A percentile compares a stretch with the other conserved stretches of the same genome.
These are phyloP conservation scores for Keqinozyma sinolaborantium DNA, from an alignment of 1,139 yeast genomes.

Conservation along the genomic window DNA sequence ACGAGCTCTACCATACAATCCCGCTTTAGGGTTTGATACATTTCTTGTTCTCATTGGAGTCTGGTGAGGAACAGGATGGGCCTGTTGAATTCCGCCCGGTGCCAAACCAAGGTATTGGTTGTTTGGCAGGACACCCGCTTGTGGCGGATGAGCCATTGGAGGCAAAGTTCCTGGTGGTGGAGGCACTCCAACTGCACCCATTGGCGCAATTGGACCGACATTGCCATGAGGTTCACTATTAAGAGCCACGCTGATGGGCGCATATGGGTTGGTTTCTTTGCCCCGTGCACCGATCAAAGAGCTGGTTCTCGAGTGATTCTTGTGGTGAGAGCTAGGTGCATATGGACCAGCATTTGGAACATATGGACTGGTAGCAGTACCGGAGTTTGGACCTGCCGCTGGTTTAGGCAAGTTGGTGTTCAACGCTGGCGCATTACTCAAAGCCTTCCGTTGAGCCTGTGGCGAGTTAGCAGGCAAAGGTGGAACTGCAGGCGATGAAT, in stretches of 20 bases:
- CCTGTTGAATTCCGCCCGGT: background rate
- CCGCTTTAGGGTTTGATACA: slow-evolving; percentile 24
- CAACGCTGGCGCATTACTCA: slow-evolving; percentile 5
- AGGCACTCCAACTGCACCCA: slow-evolving; percentile 3
- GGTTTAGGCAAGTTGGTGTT: slow-evolving; percentile 20
- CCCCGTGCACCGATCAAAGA: slow-evolving; percentile 42
- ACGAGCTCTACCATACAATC: slow-evolving; percentile 20
- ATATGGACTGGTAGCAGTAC: slow-evolving; percentile 35
- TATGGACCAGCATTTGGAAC: slow-evolving; percentile 48
- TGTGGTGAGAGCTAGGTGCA: slow-evolving; percentile 35
- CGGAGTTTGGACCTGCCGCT: no score
- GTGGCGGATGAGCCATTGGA: background rate
- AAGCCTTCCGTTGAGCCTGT: background rate
- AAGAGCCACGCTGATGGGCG: slow-evolving; percentile 19
- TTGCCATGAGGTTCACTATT: slow-evolving; percentile 2
- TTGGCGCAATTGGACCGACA: slow-evolving; percentile 3
- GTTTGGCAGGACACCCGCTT: background rate
- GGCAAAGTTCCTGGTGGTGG: slow-evolving; percentile 4
- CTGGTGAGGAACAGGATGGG: background rate
- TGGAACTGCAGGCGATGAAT: background rate
- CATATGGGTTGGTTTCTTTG: slow-evolving; percentile 43
- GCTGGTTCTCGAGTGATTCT: slow-evolving; percentile 41
- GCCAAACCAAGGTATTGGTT: background rate
- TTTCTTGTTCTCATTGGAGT: slow-evolving; percentile 20
- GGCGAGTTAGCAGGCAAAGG: slow-evolving; percentile 1